These are phyloP conservation scores for Myxozyma nipponensis DNA, from an alignment of 805 yeast genomes.

Conservation along the genomic window DNA sequence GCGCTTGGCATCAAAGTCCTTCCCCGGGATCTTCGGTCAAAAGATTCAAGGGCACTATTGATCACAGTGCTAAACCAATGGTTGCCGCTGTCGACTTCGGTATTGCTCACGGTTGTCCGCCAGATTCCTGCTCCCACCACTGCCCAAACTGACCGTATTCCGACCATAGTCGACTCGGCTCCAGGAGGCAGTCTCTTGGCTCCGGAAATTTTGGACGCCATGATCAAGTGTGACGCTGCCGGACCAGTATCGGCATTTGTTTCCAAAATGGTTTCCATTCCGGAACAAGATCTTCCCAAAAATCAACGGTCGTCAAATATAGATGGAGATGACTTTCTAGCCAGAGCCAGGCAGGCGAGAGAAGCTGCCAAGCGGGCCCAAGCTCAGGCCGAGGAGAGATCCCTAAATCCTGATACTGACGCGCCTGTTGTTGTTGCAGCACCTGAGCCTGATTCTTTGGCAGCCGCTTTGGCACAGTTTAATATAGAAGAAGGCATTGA, in stretches of 20 bases:
- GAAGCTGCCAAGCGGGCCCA: conserved; percentile 61
- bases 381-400: conserved; percentile 24
- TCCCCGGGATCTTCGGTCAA: conserved; percentile 75
- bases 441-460: conserved; percentile 28
- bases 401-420: conserved; percentile 17
- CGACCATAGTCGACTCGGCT: conserved; percentile 58
- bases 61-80: conserved; percentile 80
- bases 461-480: conserved; percentile 25
- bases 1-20: conserved; percentile 64
- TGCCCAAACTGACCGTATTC: conserved; percentile 72
- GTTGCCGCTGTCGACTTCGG: conserved; percentile 87
- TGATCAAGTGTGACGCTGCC: conserved; percentile 61
- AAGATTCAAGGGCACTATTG: conserved; percentile 63
- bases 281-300: conserved; percentile 72
- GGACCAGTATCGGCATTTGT: conserved; percentile 75
- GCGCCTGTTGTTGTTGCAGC: conserved; percentile 31
- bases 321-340: conserved; percentile 52
- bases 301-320: conserved; percentile 30
- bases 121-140: conserved; percentile 75
- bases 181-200: conserved; percentile 52
- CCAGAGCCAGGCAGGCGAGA: conserved; percentile 61
- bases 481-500: conserved; percentile 9
- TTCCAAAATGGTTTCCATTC: conserved; percentile 84
- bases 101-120: conserved; percentile 78
- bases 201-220: conserved; percentile 47